A percentile compares a stretch with the other conserved stretches of the same genome.
Evolutionary conservation across 768 basidiomycete genomes (phyloP).

Genomic region (Boletus rufocinnamomeus): DNA sequence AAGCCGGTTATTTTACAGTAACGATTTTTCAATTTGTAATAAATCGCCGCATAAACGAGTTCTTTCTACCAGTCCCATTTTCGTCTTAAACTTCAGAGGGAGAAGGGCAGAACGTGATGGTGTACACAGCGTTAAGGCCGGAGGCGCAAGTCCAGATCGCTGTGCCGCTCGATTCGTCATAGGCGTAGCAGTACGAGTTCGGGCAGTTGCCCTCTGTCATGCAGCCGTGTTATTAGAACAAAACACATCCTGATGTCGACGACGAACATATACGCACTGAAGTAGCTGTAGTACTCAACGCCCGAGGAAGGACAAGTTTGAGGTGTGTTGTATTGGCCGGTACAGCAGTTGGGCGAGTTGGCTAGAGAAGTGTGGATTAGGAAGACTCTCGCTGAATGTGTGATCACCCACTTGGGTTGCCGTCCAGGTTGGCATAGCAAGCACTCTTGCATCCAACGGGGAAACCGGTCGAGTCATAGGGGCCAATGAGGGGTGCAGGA

Average conservation of each 20-base stretch:
- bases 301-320: slow-evolving; percentile 56
- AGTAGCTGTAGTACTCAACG: slow-evolving; percentile 45
- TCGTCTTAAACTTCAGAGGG: slow-evolving; percentile 3
- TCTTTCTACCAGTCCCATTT: neutral
- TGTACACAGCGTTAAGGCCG: slow-evolving; percentile 41
- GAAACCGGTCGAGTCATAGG: slow-evolving; percentile 52
- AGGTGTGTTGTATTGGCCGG: slow-evolving; percentile 52
- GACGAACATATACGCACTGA: slow-evolving; percentile 37
- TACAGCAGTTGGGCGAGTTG: slow-evolving; percentile 68
- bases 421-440: slow-evolving; percentile 44
- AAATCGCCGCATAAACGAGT: neutral
- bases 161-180: slow-evolving; percentile 48
- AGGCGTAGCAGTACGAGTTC: slow-evolving; percentile 53
- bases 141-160: slow-evolving; percentile 49
- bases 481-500: slow-evolving; percentile 52
- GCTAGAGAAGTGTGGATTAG: slow-evolving; percentile 30
- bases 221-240: slow-evolving; percentile 1
- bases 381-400: neutral
- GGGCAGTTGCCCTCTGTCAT: slow-evolving; percentile 43
- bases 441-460: slow-evolving; percentile 64
- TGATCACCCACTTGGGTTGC: slow-evolving; percentile 30
- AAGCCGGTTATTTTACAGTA: neutral
- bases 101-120: slow-evolving; percentile 47
- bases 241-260: neutral
- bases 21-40: neutral